Base-by-base conservation (phyloP, 345 rosid genomes). In the Luvunga scandens region DNA sequence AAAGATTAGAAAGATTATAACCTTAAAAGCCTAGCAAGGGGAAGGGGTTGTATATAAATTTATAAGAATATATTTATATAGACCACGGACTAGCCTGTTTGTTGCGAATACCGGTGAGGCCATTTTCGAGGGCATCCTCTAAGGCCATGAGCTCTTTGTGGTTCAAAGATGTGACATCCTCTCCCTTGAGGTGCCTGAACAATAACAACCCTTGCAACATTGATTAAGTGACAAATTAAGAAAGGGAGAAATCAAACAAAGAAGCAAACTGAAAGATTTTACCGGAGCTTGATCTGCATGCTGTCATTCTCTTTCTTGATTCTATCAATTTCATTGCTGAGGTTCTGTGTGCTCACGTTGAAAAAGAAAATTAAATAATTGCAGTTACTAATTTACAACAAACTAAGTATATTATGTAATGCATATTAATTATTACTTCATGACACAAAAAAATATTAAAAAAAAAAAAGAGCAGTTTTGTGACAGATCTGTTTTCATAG, bases 241-340 rank as follows among this genome's bases (percentile, higher is more conserved):
- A 48, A 48, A 61, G 8, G 28, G 6, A 39, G 45, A 57, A 30
- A 28, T 8, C 19, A n/a, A 27, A 14, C 3, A 42, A 63, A 30
- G 66, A 45, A 69, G 24, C 25, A 9, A 34, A 28, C 36, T 30
- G 27, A 21, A 31, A n/a, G 4, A 14, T 28, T 33, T 3, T 55
- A 91, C 97, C 93, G 83, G 84, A 94, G 97, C 83, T 89, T 91
- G 76, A 93, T 85, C 84, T 90, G 92, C 88, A 94, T 86, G 87
- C 84, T 86, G 78, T 94, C 97, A 78, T 94, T 93, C 90, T 94
- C 96, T 65, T 90, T 94, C 84, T 89, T 90, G 79, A 90, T 87
- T 76, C 91, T 88, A 31, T 94, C 97, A 83, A 93, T 89, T 88
- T 94, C 98, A 77, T 83, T 77, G 88, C 84, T 87, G 9, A 94